phyloP scores from a whole-genome alignment of 768 basidiomycete genomes.

The Collybia sp. region DNA sequence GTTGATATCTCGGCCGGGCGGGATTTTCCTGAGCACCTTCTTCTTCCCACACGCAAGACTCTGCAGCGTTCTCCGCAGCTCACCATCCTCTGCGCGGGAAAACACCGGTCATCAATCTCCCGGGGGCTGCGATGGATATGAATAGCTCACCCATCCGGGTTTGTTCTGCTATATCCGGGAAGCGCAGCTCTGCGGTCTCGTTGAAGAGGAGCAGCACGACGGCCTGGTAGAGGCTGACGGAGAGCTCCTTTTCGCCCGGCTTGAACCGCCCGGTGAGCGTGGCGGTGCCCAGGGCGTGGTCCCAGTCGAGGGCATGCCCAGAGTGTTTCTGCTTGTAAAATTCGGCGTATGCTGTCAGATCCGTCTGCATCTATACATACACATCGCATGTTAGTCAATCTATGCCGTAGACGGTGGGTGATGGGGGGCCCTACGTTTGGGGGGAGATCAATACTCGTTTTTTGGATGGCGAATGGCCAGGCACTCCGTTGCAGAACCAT shows the following conservation, averaged over 20 bases:
- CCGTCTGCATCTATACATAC: constrained; percentile 60
- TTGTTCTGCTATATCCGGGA: constrained; percentile 60
- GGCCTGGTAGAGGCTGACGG: constrained; percentile 88
- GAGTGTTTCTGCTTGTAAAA: constrained; percentile 83
- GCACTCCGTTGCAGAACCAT: constrained; percentile 86
- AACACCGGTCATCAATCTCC: constrained; percentile 15
- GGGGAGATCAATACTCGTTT: constrained; percentile 49
- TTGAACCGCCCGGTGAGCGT: constrained; percentile 70
- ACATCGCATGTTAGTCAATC: constrained; percentile 5
- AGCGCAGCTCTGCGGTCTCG: constrained; percentile 51
- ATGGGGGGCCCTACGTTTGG: constrained; percentile 34
- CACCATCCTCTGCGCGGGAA: constrained; percentile 49
- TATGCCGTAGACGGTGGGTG: neutral
- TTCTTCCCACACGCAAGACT: constrained; percentile 91
- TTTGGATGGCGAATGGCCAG: constrained; percentile 74
- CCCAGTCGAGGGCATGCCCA: constrained; percentile 76
- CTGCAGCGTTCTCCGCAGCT: constrained; percentile 83
- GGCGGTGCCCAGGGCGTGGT: constrained; percentile 82
- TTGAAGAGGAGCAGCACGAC: constrained; percentile 88
- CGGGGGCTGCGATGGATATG: neutral
- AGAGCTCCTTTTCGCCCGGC: constrained; percentile 74
- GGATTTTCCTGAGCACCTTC: constrained; percentile 79
- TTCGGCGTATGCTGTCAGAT: constrained; percentile 53
- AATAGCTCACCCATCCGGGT: constrained; percentile 67
- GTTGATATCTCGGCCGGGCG: constrained; percentile 72